Evolutionary conservation across 2,329 filamentous ascomycete species (phyloP).

Genomic region (Chaetomium olivaceum): DNA sequence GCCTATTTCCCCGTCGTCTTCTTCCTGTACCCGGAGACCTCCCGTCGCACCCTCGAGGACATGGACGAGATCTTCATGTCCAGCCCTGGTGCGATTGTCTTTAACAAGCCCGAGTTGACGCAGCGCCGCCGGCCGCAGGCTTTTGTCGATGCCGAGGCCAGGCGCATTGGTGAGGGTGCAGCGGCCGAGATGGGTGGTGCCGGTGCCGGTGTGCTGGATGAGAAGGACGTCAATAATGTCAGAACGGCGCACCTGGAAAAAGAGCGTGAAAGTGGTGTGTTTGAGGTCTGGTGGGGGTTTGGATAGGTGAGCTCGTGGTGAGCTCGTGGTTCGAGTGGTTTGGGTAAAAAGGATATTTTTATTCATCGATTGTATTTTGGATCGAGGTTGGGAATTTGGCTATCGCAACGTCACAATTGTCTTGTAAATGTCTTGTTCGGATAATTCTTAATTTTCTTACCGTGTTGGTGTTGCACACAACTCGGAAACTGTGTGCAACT

Average conservation of each 20-base stretch:
- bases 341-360: neutral
- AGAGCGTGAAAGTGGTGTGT: neutral
- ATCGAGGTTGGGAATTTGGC: neutral
- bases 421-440: neutral
- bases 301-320: neutral
- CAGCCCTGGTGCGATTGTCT: slow-evolving; percentile 3
- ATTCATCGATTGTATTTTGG: neutral
- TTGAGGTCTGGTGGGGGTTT: neutral
- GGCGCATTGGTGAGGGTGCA: slow-evolving; percentile 14
- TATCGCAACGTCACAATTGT: no score
- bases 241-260: neutral
- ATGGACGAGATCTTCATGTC: slow-evolving; percentile 19
- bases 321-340: no score
- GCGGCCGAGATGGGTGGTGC: neutral
- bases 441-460: neutral
- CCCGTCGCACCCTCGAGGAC: slow-evolving; percentile 17
- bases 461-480: neutral
- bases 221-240: neutral
- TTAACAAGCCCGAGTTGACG: slow-evolving; percentile 16
- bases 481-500: neutral
- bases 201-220: neutral
- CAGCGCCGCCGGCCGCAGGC: slow-evolving; percentile 14
- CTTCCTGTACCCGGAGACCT: slow-evolving; percentile 19
- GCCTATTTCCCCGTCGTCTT: slow-evolving; percentile 20
- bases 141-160: slow-evolving; percentile 7